Evolutionary conservation across 768 basidiomycete species (phyloP).

Genomic region (Cyclocybe aegerita): DNA sequence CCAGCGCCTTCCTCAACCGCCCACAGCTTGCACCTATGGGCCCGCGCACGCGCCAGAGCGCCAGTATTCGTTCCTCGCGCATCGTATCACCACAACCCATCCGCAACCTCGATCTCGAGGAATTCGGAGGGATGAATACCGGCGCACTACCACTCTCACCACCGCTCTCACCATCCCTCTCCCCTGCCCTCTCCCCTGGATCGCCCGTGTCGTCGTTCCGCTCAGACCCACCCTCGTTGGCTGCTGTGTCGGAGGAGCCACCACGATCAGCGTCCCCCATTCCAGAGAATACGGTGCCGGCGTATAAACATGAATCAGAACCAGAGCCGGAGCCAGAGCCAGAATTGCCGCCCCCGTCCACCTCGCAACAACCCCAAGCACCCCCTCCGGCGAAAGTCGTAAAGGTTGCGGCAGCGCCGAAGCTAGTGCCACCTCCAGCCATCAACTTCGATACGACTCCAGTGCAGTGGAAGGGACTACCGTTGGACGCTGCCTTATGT

Average conservation of each 20-base stretch:
- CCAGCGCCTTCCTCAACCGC: slow-evolving; percentile 25
- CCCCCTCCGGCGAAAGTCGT: slow-evolving; percentile 7
- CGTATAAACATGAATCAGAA: background rate
- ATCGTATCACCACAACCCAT: slow-evolving; percentile 12
- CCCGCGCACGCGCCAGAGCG: slow-evolving; percentile 23
- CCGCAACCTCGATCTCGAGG: slow-evolving; percentile 12
- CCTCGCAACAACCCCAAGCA: background rate
- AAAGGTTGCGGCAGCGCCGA: slow-evolving; percentile 21
- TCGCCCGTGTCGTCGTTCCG: slow-evolving; percentile 14
- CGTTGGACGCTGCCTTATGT: slow-evolving; percentile 68
- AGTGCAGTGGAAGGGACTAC: slow-evolving; percentile 67
- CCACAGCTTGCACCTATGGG: slow-evolving; percentile 25
- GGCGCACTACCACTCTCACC: slow-evolving; percentile 12
- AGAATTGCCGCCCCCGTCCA: background rate
- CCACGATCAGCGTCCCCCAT: slow-evolving; percentile 4
- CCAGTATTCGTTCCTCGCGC: slow-evolving; percentile 19
- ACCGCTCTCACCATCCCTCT: slow-evolving; percentile 4
- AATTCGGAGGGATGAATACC: slow-evolving; percentile 10
- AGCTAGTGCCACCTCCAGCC: slow-evolving; percentile 47
- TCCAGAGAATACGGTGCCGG: background rate
- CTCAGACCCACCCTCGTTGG: slow-evolving; percentile 13
- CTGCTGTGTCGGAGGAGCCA: slow-evolving; percentile 16
- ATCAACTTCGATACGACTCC: slow-evolving; percentile 57
- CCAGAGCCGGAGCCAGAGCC: background rate
- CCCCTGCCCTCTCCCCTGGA: slow-evolving; percentile 4